phyloP scores from a whole-genome alignment of 192 early-diverging fungal genomes.

The Neocallimastix lanati region DNA sequence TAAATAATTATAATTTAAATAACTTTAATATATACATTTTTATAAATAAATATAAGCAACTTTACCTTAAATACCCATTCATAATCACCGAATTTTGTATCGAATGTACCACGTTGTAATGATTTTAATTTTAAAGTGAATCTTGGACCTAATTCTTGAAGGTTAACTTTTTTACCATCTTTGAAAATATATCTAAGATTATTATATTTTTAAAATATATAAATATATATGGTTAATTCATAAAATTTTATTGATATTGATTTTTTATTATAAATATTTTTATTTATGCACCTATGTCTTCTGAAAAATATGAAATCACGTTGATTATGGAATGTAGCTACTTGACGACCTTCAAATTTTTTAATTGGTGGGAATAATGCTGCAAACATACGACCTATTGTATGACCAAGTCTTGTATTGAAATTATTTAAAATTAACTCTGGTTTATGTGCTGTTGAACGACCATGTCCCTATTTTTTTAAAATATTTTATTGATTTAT shows the following conservation, averaged over 20 bases:
- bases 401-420: slow-evolving; percentile 86
- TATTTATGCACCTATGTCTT: slow-evolving; percentile 47
- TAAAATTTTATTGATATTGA: no score
- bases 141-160: slow-evolving; percentile 89
- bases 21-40: neutral
- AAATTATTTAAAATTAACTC: slow-evolving; percentile 98
- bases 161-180: slow-evolving; percentile 37
- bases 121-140: slow-evolving; percentile 87
- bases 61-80: slow-evolving; percentile 82
- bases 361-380: slow-evolving; percentile 92
- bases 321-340: slow-evolving; percentile 94
- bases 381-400: slow-evolving; percentile 88
- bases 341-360: slow-evolving; percentile 87
- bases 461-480: slow-evolving; percentile 40
- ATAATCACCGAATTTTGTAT: slow-evolving; percentile 74
- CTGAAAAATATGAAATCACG: slow-evolving; percentile 98
- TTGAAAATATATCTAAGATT: slow-evolving; percentile 70
- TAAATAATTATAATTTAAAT: neutral
- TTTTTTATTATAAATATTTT: no score
- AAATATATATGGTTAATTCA: no score
- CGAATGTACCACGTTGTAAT: slow-evolving; percentile 91
- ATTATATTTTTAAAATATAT: no score
- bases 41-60: slow-evolving; percentile 10
- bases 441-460: slow-evolving; percentile 63
- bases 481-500: neutral